phyloP scores from a whole-genome alignment of 2,329 filamentous ascomycete genomes.

The Aspergillus pseudoviridinutans region DNA sequence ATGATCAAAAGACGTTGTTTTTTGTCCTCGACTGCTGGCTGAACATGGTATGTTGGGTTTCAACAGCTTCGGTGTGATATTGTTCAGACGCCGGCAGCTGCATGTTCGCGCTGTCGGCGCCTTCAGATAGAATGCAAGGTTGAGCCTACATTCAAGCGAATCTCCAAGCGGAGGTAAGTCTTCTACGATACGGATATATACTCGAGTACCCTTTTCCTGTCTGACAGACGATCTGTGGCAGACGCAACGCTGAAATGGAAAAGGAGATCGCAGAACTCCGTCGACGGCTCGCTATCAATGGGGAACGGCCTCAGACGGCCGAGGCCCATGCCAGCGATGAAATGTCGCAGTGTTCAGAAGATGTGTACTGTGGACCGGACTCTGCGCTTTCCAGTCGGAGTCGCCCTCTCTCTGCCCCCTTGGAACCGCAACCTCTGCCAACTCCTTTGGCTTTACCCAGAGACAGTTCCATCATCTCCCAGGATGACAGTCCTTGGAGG shows the following conservation, averaged over 20 bases:
- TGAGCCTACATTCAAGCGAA: slow-evolving; percentile 62
- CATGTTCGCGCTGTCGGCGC: slow-evolving; percentile 59
- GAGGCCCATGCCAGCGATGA: slow-evolving; percentile 28
- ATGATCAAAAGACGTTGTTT: background rate
- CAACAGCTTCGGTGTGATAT: slow-evolving; percentile 62
- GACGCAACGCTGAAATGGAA: slow-evolving; percentile 62
- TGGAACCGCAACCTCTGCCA: slow-evolving; percentile 30
- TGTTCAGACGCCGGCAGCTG: slow-evolving; percentile 58
- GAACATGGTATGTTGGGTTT: slow-evolving; percentile 7
- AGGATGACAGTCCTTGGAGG: slow-evolving; percentile 43
- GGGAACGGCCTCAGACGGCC: slow-evolving; percentile 21
- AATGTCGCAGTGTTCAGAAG: slow-evolving; percentile 33
- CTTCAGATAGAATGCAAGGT: slow-evolving; percentile 61
- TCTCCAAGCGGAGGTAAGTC: slow-evolving; percentile 53
- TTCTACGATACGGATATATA: background rate
- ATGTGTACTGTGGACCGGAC: slow-evolving; percentile 29
- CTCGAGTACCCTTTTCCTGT: background rate
- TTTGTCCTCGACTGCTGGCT: slow-evolving; percentile 10
- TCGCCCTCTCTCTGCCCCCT: slow-evolving; percentile 30
- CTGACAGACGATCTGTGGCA: slow-evolving; percentile 25
- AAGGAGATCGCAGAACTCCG: slow-evolving; percentile 50
- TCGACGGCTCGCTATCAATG: slow-evolving; percentile 38
- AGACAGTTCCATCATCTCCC: slow-evolving; percentile 32
- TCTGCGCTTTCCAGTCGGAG: slow-evolving; percentile 24
- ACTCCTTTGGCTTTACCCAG: slow-evolving; percentile 32